Conservation (phyloP, 345 rosid species). For the Sonneratia alba region DNA sequence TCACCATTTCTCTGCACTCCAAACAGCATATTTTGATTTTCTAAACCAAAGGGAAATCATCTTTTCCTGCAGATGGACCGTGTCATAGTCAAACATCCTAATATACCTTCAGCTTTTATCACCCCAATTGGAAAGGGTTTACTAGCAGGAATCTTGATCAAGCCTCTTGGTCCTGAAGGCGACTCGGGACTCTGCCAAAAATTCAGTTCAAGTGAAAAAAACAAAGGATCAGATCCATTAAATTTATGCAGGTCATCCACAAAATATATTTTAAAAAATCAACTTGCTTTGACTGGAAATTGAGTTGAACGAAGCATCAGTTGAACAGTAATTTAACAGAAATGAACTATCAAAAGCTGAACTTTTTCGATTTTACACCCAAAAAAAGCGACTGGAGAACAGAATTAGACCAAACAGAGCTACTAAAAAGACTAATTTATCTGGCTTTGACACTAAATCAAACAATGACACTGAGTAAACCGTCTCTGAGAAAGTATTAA, state of each 20-base stretch:
- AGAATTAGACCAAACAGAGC: not conserved
- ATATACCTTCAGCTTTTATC: conserved; percentile 50
- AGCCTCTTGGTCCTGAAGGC: conserved; percentile 78
- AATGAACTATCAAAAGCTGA: not conserved
- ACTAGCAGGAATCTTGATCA: conserved; percentile 39
- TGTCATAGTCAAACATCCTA: not conserved
- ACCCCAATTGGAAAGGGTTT: conserved; percentile 57
- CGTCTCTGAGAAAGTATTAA: not conserved
- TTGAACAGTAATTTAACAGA: too few relatives aligned
- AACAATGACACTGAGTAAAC: not conserved
- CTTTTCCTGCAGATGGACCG: not conserved
- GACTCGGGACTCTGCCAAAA: conserved; percentile 65
- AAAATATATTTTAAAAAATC: not conserved
- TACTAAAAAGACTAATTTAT: not conserved
- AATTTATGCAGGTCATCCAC: not conserved
- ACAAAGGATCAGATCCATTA: not conserved
- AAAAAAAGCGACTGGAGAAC: not conserved
- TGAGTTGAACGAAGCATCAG: not conserved
- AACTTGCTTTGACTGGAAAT: not conserved
- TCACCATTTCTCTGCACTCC: too few relatives aligned
- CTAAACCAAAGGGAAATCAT: not conserved
- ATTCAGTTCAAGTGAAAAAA: not conserved
- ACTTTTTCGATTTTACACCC: not conserved
- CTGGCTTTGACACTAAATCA: not conserved
- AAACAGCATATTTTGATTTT: not conserved